Evolutionary conservation across 805 yeast genomes (phyloP), one percentile per base, ranked within the genome.

Genomic region (Pichia heedii): DNA sequence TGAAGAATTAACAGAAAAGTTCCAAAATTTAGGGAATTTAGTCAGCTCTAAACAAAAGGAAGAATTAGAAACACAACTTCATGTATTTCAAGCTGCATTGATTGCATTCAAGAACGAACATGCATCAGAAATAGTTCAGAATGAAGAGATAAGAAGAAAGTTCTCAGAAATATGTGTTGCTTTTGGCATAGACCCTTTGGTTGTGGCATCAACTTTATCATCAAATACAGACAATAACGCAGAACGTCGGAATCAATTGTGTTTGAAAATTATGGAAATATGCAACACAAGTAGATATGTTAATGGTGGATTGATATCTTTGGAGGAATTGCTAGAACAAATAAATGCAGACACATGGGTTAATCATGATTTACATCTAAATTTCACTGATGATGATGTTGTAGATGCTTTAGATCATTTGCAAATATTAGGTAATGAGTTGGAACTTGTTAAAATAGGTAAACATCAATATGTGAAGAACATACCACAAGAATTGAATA

Each of bases 141-240:
- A 84, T 56, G 70, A 80, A 0, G 76, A 76, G 44, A 74, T 87
- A 54, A 67, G 94, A 26, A 65, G 72, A 24, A 81, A 84, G 56
- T 86, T 88, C 59, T 77, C 85, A 32, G 73, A 74, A 46, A 79
- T 89, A 66, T 87, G 96, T 54, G 67, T 73, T 4, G 75, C 80
- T 51, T 79, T 88, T 24, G 96, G 96, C 1, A 80, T 88, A 18
- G 96, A 89, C 58, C 93, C 96, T 0, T 59, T 89, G 22, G 67
- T 69, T n/a, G 55, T 59, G 42, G 60, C 58, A 0, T 46, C 53
- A 6, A 42, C 48, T 7, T 56, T 71, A 18, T 32, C 20, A 2
- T n/a, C 19, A n/a, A 11, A 32, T 18, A n/a, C 21, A 9, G 20
- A 32, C 13, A 60, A 54, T 39, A 56, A 54, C 15, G 67, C 62